Evolutionary conservation across 805 yeast genomes (phyloP).

Genomic region (Candida rishiriensis): DNA sequence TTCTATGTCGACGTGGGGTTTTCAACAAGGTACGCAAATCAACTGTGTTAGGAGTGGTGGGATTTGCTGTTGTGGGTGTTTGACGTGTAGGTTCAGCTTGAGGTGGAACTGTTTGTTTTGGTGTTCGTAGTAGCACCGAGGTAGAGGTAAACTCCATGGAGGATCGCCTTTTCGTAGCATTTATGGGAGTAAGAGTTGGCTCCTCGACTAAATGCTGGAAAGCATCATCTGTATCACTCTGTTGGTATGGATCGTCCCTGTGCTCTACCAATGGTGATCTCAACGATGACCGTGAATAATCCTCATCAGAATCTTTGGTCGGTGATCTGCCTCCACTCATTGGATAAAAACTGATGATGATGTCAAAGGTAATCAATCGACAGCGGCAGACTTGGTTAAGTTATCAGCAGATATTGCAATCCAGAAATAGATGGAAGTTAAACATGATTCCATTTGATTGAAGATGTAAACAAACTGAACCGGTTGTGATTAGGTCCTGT

Average conservation of each 20-base stretch:
- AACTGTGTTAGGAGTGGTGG: background rate
- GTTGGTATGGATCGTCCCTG: background rate
- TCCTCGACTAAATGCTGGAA: background rate
- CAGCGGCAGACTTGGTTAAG: too few species aligned
- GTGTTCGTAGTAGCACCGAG: background rate
- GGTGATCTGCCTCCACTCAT: background rate
- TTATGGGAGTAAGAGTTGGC: too few species aligned
- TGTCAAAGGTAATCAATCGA: background rate
- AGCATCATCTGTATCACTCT: background rate
- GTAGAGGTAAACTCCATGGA: too few species aligned
- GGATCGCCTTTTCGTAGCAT: too few species aligned
- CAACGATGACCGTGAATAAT: background rate
- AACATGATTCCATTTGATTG: background rate
- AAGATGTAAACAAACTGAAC: too few species aligned
- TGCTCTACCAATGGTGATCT: background rate
- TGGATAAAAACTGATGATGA: background rate
- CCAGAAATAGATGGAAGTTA: background rate
- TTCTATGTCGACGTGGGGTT: background rate
- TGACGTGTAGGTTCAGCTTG: too few species aligned
- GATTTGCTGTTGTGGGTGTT: background rate
- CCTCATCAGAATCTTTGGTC: background rate
- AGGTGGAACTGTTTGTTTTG: background rate
- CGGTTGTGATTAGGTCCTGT: too few species aligned
- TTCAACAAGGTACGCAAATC: background rate
- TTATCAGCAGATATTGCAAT: background rate